Conservation (phyloP, 805 yeast genomes). For the Candida ficus region DNA sequence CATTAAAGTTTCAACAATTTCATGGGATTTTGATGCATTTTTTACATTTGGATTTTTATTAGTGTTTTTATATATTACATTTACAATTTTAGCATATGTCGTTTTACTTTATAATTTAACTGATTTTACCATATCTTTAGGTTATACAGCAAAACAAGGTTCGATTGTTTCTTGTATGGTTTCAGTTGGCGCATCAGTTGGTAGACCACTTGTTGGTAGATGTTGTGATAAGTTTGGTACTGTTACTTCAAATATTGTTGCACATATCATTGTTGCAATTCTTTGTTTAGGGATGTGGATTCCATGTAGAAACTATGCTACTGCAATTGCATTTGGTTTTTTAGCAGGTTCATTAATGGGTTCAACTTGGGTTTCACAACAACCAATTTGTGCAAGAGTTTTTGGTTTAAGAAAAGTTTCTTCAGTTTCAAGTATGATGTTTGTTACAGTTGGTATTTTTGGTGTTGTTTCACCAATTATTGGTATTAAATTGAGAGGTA, state of each 20-base stretch:
- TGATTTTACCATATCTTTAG: slow-evolving; percentile 53
- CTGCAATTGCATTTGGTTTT: slow-evolving; percentile 45
- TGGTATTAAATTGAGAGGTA: slow-evolving; percentile 44
- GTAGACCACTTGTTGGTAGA: slow-evolving; percentile 50
- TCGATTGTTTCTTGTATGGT: slow-evolving; percentile 55
- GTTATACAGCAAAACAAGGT: slow-evolving; percentile 49
- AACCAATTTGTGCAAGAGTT: slow-evolving; percentile 45
- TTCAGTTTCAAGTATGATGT: slow-evolving; percentile 46
- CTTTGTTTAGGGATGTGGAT: slow-evolving; percentile 46
- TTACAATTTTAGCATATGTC: slow-evolving; percentile 56
- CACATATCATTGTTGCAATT: slow-evolving; percentile 34
- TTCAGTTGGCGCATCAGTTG: slow-evolving; percentile 48
- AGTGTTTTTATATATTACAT: slow-evolving; percentile 34
- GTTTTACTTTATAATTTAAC: slow-evolving; percentile 51
- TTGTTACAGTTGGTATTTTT: slow-evolving; percentile 1
- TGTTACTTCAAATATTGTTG: slow-evolving; percentile 36
- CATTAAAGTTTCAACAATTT: slow-evolving; percentile 29
- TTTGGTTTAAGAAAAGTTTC: slow-evolving; percentile 48
- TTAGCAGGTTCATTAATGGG: slow-evolving; percentile 56
- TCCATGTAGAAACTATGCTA: slow-evolving; percentile 51
- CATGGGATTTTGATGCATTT: slow-evolving; percentile 39
- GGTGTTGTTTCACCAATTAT: slow-evolving; percentile 43
- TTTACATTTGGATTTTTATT: slow-evolving; percentile 39
- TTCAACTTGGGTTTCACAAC: slow-evolving; percentile 45
- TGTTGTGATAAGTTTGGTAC: slow-evolving; percentile 48